phyloP scores from a whole-genome alignment of 2,329 filamentous ascomycete genomes.

The Setomelanomma holmii region DNA sequence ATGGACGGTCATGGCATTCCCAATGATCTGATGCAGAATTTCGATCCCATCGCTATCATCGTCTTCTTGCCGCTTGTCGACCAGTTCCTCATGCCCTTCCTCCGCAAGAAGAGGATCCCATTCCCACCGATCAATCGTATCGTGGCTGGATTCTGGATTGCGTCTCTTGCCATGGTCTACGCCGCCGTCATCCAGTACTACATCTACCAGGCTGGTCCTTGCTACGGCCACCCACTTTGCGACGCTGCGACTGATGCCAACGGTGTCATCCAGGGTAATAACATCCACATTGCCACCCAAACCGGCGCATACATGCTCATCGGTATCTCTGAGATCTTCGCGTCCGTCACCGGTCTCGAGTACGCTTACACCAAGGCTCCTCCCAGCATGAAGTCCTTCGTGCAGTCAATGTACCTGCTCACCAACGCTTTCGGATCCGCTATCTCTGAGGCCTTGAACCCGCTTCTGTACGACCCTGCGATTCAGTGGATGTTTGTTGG shows the following conservation, averaged over 20 bases:
- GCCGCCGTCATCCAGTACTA: slow-evolving; percentile 65
- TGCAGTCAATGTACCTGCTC: slow-evolving; percentile 64
- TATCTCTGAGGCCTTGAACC: slow-evolving; percentile 68
- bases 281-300: slow-evolving; percentile 56
- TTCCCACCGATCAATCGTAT: slow-evolving; percentile 62
- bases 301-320: slow-evolving; percentile 58
- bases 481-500: slow-evolving; percentile 68
- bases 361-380: slow-evolving; percentile 59
- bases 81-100: slow-evolving; percentile 50
- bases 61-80: slow-evolving; percentile 57
- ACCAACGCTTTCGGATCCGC: slow-evolving; percentile 67
- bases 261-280: slow-evolving; percentile 44
- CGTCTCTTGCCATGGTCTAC: slow-evolving; percentile 61
- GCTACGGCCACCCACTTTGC: slow-evolving; percentile 55
- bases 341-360: slow-evolving; percentile 56
- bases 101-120: slow-evolving; percentile 51
- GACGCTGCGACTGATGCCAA: slow-evolving; percentile 32
- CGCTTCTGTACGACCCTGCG: slow-evolving; percentile 67
- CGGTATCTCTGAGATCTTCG: slow-evolving; percentile 57
- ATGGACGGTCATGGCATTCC: slow-evolving; percentile 56
- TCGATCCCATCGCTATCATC: slow-evolving; percentile 56
- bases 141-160: slow-evolving; percentile 60
- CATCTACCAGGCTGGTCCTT: slow-evolving; percentile 63
- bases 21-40: slow-evolving; percentile 58
- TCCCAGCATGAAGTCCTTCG: slow-evolving; percentile 56